These are phyloP conservation scores for Oldenlandia corymbosa DNA, from an alignment of 257 asterid genomes.

Conservation along the genomic window DNA sequence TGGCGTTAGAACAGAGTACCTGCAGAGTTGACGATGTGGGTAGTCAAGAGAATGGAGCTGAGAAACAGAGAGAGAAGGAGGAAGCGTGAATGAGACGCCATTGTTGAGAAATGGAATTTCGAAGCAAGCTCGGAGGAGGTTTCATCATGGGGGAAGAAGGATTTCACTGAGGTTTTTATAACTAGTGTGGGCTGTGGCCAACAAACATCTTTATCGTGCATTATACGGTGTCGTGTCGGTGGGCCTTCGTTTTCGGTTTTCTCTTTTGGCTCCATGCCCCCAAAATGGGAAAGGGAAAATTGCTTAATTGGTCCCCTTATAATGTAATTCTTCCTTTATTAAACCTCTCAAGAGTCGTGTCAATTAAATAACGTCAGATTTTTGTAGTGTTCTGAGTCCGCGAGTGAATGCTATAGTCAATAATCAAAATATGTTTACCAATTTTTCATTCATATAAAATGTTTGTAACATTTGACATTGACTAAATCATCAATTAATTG, in stretches of 20 bases:
- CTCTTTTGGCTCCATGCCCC: background rate
- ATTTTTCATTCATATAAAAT: too few relatives aligned
- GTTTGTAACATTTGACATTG: too few relatives aligned
- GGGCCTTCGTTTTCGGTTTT: constrained; percentile 21
- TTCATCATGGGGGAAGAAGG: background rate
- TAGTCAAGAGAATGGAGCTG: constrained; percentile 34
- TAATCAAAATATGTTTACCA: too few relatives aligned
- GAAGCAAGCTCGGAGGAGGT: constrained; percentile 14
- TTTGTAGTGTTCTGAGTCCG: too few relatives aligned
- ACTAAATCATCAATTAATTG: too few relatives aligned
- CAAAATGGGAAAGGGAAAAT: background rate
- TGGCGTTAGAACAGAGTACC: constrained; percentile 35
- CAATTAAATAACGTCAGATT: too few relatives aligned
- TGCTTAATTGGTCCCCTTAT: background rate
- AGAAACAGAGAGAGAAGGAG: constrained; percentile 50
- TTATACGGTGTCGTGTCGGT: constrained; percentile 30
- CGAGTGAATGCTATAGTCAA: too few relatives aligned
- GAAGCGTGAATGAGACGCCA: constrained; percentile 46
- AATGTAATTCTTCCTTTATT: too few relatives aligned
- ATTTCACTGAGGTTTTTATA: background rate
- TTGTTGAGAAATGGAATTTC: constrained; percentile 15
- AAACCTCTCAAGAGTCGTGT: too few relatives aligned
- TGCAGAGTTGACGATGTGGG: constrained; percentile 37
- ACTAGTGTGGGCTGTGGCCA: background rate
- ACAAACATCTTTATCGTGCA: background rate